Conservation (phyloP, 768 basidiomycete species). For the Lactarius hatsudake region DNA sequence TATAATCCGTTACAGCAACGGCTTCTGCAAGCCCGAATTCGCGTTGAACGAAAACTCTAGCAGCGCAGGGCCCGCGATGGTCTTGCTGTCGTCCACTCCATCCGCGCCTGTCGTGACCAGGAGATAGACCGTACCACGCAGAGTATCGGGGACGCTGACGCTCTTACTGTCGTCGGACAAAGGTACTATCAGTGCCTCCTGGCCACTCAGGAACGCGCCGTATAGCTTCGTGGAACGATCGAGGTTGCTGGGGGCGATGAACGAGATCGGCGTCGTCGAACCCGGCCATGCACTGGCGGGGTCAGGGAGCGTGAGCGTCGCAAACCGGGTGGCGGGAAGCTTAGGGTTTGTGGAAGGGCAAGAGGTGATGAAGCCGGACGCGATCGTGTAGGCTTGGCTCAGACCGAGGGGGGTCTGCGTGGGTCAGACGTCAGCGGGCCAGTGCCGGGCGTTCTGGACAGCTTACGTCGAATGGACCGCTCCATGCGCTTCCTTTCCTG, state of each 20-base stretch:
- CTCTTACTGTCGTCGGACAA: slow-evolving; percentile 13
- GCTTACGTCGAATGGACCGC: slow-evolving; percentile 50
- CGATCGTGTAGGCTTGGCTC: slow-evolving; percentile 42
- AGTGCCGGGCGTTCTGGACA: not conserved
- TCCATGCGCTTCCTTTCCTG: slow-evolving; percentile 51
- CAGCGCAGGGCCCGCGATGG: slow-evolving; percentile 25
- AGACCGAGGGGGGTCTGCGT: slow-evolving; percentile 41
- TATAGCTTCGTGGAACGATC: slow-evolving; percentile 16
- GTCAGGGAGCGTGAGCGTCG: slow-evolving; percentile 40
- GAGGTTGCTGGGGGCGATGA: not conserved
- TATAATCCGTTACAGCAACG: not conserved
- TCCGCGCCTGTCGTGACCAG: slow-evolving; percentile 18
- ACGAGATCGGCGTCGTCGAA: slow-evolving; percentile 14
- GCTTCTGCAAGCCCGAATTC: not conserved
- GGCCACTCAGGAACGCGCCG: slow-evolving; percentile 25
- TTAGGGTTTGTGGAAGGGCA: slow-evolving; percentile 55
- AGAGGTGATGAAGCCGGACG: slow-evolving; percentile 45
- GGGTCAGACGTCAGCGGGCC: slow-evolving; percentile 29
- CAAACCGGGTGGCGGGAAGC: slow-evolving; percentile 51
- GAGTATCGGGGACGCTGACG: slow-evolving; percentile 17
- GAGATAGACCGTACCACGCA: slow-evolving; percentile 22
- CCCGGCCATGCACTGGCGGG: slow-evolving; percentile 22
- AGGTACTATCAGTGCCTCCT: slow-evolving; percentile 24
- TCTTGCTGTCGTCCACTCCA: slow-evolving; percentile 22
- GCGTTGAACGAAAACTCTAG: slow-evolving; percentile 26